A percentile compares a stretch with the other conserved stretches of the same genome.
phyloP scores from a whole-genome alignment of 805 yeast genomes.

The Candida methanosorbosa region DNA sequence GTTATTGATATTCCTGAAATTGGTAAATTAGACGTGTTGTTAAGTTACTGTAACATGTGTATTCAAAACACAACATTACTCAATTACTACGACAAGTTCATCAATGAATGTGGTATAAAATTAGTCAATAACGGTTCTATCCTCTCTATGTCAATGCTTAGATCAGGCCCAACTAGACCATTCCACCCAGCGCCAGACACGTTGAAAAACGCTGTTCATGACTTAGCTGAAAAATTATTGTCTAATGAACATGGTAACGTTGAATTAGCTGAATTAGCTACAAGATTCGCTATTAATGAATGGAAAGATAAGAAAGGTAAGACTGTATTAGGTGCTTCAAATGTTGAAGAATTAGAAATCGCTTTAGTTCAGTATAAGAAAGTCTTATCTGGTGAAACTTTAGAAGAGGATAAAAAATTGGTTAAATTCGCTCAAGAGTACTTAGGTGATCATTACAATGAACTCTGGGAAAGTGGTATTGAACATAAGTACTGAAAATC shows the following conservation, averaged over 20 bases:
- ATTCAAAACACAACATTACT: slow-evolving; percentile 60
- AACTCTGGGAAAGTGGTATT: slow-evolving; percentile 48
- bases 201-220: slow-evolving; percentile 45
- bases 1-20: slow-evolving; percentile 30
- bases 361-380: slow-evolving; percentile 54
- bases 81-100: slow-evolving; percentile 38
- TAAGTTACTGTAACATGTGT: slow-evolving; percentile 77
- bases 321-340: slow-evolving; percentile 74
- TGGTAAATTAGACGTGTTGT: slow-evolving; percentile 63
- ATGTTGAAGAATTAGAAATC: slow-evolving; percentile 47
- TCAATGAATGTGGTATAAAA: slow-evolving; percentile 44
- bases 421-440: slow-evolving; percentile 33
- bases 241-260: slow-evolving; percentile 31
- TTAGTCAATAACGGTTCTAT: slow-evolving; percentile 76
- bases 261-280: slow-evolving; percentile 77
- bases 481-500: slow-evolving; percentile 6
- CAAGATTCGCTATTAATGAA: slow-evolving; percentile 58
- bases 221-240: slow-evolving; percentile 31
- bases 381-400: slow-evolving; percentile 29
- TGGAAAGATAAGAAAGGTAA: slow-evolving; percentile 47
- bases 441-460: slow-evolving; percentile 50
- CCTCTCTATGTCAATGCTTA: slow-evolving; percentile 76
- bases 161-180: slow-evolving; percentile 54
- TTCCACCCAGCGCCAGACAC: slow-evolving; percentile 74
- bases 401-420: slow-evolving; percentile 33